Conservation (phyloP, 148 eudicot species). For the Fallopia convolvulus region DNA sequence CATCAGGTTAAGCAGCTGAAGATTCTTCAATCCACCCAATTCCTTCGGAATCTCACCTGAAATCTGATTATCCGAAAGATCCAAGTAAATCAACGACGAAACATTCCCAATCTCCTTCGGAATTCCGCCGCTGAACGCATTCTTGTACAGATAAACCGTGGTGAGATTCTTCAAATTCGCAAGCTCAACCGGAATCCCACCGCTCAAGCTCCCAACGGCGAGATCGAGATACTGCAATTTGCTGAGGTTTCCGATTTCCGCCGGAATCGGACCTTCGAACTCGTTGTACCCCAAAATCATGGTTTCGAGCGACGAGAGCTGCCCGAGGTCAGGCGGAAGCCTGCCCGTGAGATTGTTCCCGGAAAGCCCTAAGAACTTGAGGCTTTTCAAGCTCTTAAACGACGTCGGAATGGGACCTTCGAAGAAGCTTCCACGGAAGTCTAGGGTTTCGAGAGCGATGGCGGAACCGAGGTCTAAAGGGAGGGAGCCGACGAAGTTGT, state of each 20-base stretch:
- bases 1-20: constrained; percentile 74
- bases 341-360: constrained; percentile 69
- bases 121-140: constrained; percentile 49
- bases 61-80: constrained; percentile 69
- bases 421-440: constrained; percentile 69
- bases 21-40: constrained; percentile 39
- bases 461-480: constrained; percentile 64
- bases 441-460: constrained; percentile 44
- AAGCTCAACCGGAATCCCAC: constrained; percentile 57
- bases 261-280: constrained; percentile 66
- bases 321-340: constrained; percentile 51
- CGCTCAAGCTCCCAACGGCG: constrained; percentile 61
- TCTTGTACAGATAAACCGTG: constrained; percentile 59
- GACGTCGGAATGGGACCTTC: constrained; percentile 51
- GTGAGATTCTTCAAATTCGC: constrained; percentile 44
- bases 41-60: constrained; percentile 62
- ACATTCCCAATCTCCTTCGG: constrained; percentile 48
- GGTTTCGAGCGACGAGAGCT: constrained; percentile 51
- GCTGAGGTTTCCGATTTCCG: constrained; percentile 54
- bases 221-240: constrained; percentile 74
- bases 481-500: constrained; percentile 54
- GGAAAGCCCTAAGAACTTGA: constrained; percentile 74
- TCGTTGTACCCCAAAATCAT: constrained; percentile 67
- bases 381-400: constrained; percentile 33
- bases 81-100: constrained; percentile 41